These are phyloP conservation scores for Collybiopsis luxurians DNA, from an alignment of 768 basidiomycete genomes.

Conservation along the genomic window DNA sequence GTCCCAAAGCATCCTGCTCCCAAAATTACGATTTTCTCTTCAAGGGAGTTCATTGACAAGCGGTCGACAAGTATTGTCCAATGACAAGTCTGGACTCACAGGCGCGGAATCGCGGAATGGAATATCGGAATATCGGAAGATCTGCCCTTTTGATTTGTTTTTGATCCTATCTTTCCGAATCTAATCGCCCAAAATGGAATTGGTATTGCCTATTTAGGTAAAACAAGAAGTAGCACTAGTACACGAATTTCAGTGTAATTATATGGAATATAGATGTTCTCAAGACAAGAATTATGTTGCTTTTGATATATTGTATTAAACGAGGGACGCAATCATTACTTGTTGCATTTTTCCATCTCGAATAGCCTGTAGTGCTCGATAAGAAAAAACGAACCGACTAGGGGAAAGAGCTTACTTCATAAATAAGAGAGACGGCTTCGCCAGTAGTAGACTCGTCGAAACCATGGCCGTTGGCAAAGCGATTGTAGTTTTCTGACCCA, in stretches of 20 bases:
- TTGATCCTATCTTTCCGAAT: neutral
- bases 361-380: conserved; percentile 30
- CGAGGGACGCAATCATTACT: conserved; percentile 26
- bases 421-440: conserved; percentile 68
- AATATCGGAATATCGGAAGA: neutral
- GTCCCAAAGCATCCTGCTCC: conserved; percentile 53
- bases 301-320: conserved; percentile 2
- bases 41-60: conserved; percentile 43
- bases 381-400: neutral
- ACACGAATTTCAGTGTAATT: too few relatives aligned
- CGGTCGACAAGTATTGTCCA: too few relatives aligned
- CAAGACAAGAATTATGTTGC: too few relatives aligned
- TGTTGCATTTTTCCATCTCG: conserved; percentile 51
- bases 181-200: neutral
- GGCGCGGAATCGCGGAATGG: neutral
- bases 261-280: too few relatives aligned
- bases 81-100: too few relatives aligned
- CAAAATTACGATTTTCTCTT: conserved; percentile 13
- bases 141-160: neutral
- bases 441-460: conserved; percentile 70
- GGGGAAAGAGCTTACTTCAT: conserved; percentile 44
- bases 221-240: too few relatives aligned
- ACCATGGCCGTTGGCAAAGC: conserved; percentile 61
- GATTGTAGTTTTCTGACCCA: conserved; percentile 66
- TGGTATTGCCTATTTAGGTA: neutral